Base-by-base conservation (phyloP, 257 asterid genomes). In the Solanum sitiens region DNA sequence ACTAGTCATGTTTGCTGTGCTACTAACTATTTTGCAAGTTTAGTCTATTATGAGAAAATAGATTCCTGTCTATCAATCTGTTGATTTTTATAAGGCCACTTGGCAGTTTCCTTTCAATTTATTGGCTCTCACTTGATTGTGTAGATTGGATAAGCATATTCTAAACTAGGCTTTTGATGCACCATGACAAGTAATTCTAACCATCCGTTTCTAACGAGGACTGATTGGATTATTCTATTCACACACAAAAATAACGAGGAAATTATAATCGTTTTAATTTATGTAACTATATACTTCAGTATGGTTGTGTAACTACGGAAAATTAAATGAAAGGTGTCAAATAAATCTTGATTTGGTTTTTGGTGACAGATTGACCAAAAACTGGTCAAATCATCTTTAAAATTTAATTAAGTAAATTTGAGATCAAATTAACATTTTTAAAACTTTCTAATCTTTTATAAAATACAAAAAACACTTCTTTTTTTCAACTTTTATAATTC, bases 121-220 rank as follows among this genome's bases (percentile, higher is more conserved):
- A 94, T 94, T 94, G 98, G 95, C 88, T 88, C 72, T 12, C 71
- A 80, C 88, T 67, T 89, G 95, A 94, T 94, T 91, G 87, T 91
- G 33, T 73, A 45, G 95, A 93, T 92, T 91, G 94, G 93, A 84
- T 89, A 80, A 87, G 71, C 12, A 50, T 50, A 82, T 18, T 50
- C 45, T 82, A 82, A 47, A 80, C 33, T 10, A 27, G 25, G 23
- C 65, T 56, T 40, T 42, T 75, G 32, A 75, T n/a, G 35, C 18
- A 42, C 63, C 39, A 44, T n/a, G 83, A 42, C 63, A 77, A 25
- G 63, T 77, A 42, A 77, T 13, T 77, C 4, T 45, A 44, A 77
- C 61, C 63, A 42, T 42, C 59, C 56, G 30, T 42, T 42, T 75
- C 32, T 21, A 74, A 74, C 11, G 11, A 12, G 30, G 53, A 74